These are phyloP conservation scores for Lichtheimia corymbifera DNA, from an alignment of 371 early-diverging fungal genomes.

Conservation along the genomic window DNA sequence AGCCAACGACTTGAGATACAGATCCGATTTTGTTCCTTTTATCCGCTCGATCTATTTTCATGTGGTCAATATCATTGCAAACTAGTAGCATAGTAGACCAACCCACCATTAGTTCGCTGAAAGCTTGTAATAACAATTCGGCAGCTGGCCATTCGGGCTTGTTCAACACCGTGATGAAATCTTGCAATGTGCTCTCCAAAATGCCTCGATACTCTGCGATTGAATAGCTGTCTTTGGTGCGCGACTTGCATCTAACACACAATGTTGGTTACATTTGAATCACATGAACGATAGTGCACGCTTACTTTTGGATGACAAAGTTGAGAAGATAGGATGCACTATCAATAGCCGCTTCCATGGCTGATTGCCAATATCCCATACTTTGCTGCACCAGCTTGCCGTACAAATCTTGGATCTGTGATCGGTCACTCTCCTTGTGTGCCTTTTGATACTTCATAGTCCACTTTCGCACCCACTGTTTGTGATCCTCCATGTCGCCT, in stretches of 20 bases:
- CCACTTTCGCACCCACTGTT: slow-evolving; percentile 38
- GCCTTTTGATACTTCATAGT: slow-evolving; percentile 29
- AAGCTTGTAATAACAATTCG: slow-evolving; percentile 35
- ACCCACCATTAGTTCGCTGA: slow-evolving; percentile 9
- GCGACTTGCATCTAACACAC: slow-evolving; percentile 52
- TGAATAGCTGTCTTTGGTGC: slow-evolving; percentile 41
- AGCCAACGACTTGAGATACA: slow-evolving; percentile 64
- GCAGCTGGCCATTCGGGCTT: slow-evolving; percentile 95
- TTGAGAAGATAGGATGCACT: slow-evolving; percentile 66
- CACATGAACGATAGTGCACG: not conserved
- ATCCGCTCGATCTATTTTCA: slow-evolving; percentile 49
- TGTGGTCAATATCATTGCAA: not conserved
- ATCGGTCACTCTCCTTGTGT: slow-evolving; percentile 27
- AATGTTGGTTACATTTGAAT: not conserved
- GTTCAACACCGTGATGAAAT: slow-evolving; percentile 70
- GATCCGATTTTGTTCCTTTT: slow-evolving; percentile 62
- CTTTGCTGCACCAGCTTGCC: slow-evolving; percentile 22
- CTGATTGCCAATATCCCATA: slow-evolving; percentile 31
- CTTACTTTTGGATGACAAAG: slow-evolving; percentile 62
- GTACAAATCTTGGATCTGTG: slow-evolving; percentile 21
- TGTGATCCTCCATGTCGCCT: slow-evolving; percentile 21
- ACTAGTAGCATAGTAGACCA: not conserved
- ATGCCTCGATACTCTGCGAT: slow-evolving; percentile 77
- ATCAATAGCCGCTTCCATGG: slow-evolving; percentile 59
- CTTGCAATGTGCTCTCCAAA: slow-evolving; percentile 71